Base-by-base conservation (phyloP, 108 stramenopile genomes). In the Craspedostauros australis region DNA sequence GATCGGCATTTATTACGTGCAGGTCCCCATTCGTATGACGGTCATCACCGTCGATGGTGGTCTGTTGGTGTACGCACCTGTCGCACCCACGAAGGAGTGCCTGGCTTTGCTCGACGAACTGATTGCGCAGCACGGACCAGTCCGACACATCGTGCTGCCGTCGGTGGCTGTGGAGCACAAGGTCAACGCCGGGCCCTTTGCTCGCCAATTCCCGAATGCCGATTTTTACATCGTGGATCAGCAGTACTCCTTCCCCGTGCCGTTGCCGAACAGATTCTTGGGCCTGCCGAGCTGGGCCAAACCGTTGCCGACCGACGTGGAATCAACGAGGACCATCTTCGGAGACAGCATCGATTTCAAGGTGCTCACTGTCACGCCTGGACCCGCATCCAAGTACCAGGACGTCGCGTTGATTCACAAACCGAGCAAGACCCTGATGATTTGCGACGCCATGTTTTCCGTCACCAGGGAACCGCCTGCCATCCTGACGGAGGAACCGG, bases 11-110 rank as follows among this genome's bases (percentile, higher is more conserved):
- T 60, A 76, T 26, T 76, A 82, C 47, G 80, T 82, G 20, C 72
- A 76, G 47, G 77, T 82, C 5, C 80, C 80, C 1, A 62, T 78
- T 15, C 61, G 80, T 24, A 76, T 73, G 75, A 78, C 72, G 9
- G 75, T 82, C 11, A 24, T 68, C 9, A 46, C 51, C 19, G 27
- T 60, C 6, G 37, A 61, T 8, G 28, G 21, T 24, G 80, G 80
- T 8, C 46, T 82, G 14, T 30, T 82, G 31, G 77, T 79, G 6
- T 76, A 78, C 61, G 67, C 66, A 20, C 80, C 80, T 20, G 71
- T 72, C 19, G 77, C 77, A 12, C 74, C 80, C 1, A 82, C 80
- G n/a, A 58, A 54, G 19, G 80, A 82, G 36, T 76, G 74, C 43
- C 9, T 82, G 39, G 23, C 37, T 12, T 37, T 65, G 25, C 39